Evolutionary conservation across 2,329 filamentous ascomycete genomes (phyloP).

Genomic region (Pestalotiopsis sp.): DNA sequence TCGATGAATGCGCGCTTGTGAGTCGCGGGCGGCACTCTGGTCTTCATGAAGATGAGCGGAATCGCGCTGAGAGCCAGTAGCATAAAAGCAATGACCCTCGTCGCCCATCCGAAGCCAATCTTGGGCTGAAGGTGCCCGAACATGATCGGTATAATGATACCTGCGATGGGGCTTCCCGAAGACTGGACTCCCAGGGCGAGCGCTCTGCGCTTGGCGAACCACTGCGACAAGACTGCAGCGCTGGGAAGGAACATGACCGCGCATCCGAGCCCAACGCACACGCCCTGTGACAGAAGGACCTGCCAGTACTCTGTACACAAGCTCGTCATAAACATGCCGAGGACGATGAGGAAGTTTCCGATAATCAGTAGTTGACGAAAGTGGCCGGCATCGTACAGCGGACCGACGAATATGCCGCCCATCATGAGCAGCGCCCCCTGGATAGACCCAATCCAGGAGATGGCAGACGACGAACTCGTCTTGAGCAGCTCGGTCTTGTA

Average conservation of each 20-base stretch:
- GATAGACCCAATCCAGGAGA: conserved; percentile 33
- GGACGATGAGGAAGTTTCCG: conserved; percentile 24
- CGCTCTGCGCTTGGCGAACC: conserved; percentile 29
- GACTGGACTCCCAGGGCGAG: conserved; percentile 23
- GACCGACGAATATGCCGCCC: conserved; percentile 32
- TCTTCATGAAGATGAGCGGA: conserved; percentile 28
- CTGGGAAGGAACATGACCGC: conserved; percentile 24
- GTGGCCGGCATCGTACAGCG: conserved; percentile 35
- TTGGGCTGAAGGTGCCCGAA: conserved; percentile 39
- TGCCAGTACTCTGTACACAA: conserved; percentile 39
- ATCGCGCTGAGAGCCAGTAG: conserved; percentile 29
- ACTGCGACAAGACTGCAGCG: conserved; percentile 26
- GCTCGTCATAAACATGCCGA: conserved; percentile 39
- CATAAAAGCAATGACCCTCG: conserved; percentile 42
- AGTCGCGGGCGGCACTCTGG: conserved; percentile 22
- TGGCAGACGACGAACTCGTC: conserved; percentile 22
- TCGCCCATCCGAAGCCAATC: conserved; percentile 54
- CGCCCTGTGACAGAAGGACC: conserved; percentile 25
- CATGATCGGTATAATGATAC: conserved; percentile 44
- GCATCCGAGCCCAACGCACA: conserved; percentile 23
- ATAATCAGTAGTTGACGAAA: conserved; percentile 24
- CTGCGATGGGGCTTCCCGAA: conserved; percentile 26
- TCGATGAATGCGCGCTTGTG: conserved; percentile 28
- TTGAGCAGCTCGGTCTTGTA: conserved; percentile 20
- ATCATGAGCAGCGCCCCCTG: conserved; percentile 33